These are phyloP conservation scores for Dillenia suffruticosa DNA, from an alignment of 164 flowering plant genomes.

Conservation along the genomic window DNA sequence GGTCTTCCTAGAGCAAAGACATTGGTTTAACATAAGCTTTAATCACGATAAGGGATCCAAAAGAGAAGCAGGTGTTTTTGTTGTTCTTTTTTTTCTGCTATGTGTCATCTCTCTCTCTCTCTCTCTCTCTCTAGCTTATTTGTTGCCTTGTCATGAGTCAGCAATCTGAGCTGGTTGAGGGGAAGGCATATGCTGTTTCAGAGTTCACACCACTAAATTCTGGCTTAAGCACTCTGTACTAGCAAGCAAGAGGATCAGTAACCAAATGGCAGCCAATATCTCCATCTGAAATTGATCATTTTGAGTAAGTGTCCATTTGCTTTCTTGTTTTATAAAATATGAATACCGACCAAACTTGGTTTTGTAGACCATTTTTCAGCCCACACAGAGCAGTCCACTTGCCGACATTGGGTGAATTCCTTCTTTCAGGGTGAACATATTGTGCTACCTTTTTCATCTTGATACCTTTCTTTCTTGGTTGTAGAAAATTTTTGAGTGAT, in stretches of 20 bases:
- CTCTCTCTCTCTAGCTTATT: neutral
- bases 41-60: slow-evolving; percentile 83
- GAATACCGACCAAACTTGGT: slow-evolving; percentile 12
- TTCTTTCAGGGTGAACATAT: slow-evolving; percentile 66
- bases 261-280: slow-evolving; percentile 59
- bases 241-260: slow-evolving; percentile 74
- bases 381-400: slow-evolving; percentile 59
- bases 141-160: slow-evolving; percentile 17
- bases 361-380: slow-evolving; percentile 66
- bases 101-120: neutral
- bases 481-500: slow-evolving; percentile 6
- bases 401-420: slow-evolving; percentile 68
- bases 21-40: slow-evolving; percentile 69
- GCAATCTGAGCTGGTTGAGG: slow-evolving; percentile 74
- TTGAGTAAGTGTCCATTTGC: slow-evolving; percentile 45
- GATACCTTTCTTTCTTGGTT: slow-evolving; percentile 8
- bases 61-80: slow-evolving; percentile 71
- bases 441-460: slow-evolving; percentile 3
- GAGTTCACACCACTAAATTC: slow-evolving; percentile 61
- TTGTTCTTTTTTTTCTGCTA: neutral
- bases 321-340: slow-evolving; percentile 1
- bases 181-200: slow-evolving; percentile 58
- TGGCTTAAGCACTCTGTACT: slow-evolving; percentile 51
- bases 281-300: slow-evolving; percentile 32
- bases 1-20: slow-evolving; percentile 70